Evolutionary conservation across 805 yeast species (phyloP).

Genomic region (Candida montana): DNA sequence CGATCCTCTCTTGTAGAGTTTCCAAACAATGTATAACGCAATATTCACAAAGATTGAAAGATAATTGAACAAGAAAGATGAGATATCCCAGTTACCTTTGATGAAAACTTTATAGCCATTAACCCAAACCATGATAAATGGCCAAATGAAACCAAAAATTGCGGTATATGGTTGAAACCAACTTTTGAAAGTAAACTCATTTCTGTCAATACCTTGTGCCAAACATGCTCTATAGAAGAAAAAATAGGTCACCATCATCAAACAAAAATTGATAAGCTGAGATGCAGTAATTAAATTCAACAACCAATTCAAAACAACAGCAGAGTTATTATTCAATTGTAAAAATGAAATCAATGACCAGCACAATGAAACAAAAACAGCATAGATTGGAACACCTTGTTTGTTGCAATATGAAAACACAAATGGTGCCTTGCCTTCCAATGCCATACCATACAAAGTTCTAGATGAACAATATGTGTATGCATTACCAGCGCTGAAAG

Average conservation of each 20-base stretch:
- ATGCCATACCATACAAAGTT: conserved; percentile 63
- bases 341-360: conserved; percentile 64
- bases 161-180: conserved; percentile 60
- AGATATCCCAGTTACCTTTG: conserved; percentile 58
- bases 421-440: conserved; percentile 68
- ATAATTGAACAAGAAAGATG: conserved; percentile 63
- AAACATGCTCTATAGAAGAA: conserved; percentile 56
- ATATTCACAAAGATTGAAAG: conserved; percentile 61
- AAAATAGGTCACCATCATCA: conserved; percentile 52
- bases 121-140: conserved; percentile 47
- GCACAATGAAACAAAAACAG: conserved; percentile 44
- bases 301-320: conserved; percentile 66
- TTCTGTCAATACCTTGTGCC: conserved; percentile 46
- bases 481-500: conserved; percentile 82
- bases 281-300: conserved; percentile 67
- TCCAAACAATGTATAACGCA: conserved; percentile 46
- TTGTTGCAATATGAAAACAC: conserved; percentile 56
- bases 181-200: conserved; percentile 42
- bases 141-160: conserved; percentile 40
- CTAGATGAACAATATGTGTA: conserved; percentile 69
- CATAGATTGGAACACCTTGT: conserved; percentile 64
- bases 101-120: conserved; percentile 70
- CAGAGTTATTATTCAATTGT: conserved; percentile 55
- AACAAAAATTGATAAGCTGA: conserved; percentile 56
- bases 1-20: conserved; percentile 43